A percentile compares a stretch with the other conserved stretches of the same genome.
phyloP scores from a whole-genome alignment of 768 basidiomycete genomes.

The Amanita rimosa region DNA sequence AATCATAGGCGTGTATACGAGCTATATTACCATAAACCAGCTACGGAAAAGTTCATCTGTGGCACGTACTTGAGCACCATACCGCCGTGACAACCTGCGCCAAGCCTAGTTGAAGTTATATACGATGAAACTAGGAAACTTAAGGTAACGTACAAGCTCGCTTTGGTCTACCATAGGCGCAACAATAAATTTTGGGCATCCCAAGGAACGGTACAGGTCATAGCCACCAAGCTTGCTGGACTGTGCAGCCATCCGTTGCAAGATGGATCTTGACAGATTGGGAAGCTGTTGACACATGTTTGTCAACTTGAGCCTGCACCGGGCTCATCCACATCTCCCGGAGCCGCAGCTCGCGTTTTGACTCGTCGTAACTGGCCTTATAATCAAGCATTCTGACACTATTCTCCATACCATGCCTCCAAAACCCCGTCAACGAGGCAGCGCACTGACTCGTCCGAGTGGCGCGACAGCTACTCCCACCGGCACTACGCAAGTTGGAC shows the following conservation, averaged over 20 bases:
- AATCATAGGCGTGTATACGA: slow-evolving; percentile 98
- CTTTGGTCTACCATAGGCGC: slow-evolving; percentile 99
- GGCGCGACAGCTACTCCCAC: background rate
- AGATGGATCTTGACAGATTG: background rate
- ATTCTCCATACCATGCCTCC: background rate
- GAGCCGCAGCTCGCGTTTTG: no score
- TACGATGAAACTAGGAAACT: background rate
- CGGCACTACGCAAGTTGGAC: background rate
- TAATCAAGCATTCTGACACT: no score
- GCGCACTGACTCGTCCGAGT: background rate
- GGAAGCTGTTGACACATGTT: background rate
- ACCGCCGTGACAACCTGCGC: slow-evolving; percentile 71
- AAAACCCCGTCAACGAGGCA: background rate
- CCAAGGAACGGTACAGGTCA: slow-evolving; percentile 73
- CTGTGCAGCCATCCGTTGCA: background rate
- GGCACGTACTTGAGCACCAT: slow-evolving; percentile 62
- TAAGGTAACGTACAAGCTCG: slow-evolving; percentile 60
- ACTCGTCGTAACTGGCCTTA: no score
- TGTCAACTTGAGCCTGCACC: no score
- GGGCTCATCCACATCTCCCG: no score
- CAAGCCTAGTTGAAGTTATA: slow-evolving; percentile 51
- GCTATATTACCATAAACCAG: slow-evolving; percentile 22
- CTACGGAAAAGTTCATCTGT: background rate
- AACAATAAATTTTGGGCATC: slow-evolving; percentile 81
- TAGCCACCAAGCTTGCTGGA: slow-evolving; percentile 59